These are phyloP conservation scores for Trichophyton verrucosum DNA, from an alignment of 2,329 filamentous ascomycete genomes.

Conservation along the genomic window DNA sequence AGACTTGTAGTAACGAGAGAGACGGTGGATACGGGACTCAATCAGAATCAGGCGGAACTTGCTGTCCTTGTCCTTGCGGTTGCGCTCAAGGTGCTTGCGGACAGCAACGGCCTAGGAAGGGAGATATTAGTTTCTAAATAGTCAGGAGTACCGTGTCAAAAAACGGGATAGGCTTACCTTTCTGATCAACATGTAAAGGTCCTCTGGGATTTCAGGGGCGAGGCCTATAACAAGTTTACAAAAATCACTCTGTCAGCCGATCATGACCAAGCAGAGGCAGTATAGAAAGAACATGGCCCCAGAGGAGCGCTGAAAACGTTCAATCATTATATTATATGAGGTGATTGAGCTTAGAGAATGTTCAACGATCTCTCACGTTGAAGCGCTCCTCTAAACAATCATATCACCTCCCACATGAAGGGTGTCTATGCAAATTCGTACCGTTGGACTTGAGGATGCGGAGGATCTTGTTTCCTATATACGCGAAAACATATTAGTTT, in stretches of 20 bases:
- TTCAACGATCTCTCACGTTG: constrained; percentile 2
- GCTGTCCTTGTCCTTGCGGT: constrained; percentile 99
- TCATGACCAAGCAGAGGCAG: constrained; percentile 74
- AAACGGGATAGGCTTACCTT: constrained; percentile 52
- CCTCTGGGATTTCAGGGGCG: constrained; percentile 96
- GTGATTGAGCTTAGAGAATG: not conserved
- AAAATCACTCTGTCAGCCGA: constrained; percentile 82
- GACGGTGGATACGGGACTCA: constrained; percentile 99
- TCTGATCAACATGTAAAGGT: constrained; percentile 99
- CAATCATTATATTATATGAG: not conserved
- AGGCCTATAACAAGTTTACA: constrained; percentile 57
- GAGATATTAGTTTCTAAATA: not conserved
- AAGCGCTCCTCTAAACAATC: not conserved
- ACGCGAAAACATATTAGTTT: constrained; percentile 22
- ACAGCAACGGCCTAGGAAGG: constrained; percentile 70
- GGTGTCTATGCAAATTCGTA: constrained; percentile 42
- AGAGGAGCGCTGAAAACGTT: not conserved
- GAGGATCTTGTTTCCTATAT: constrained; percentile 94
- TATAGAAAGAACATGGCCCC: constrained; percentile 7
- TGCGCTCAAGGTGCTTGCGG: constrained; percentile 99
- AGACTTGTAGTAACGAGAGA: constrained; percentile 99
- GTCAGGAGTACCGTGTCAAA: not conserved
- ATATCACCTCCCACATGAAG: not conserved
- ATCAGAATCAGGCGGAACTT: constrained; percentile 99
- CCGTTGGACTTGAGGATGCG: constrained; percentile 95